Percentiles rank a stretch among this genome's conserved stretches.
Conservation (phyloP, 331 rosid genomes). For the Pyrus hybrid region DNA sequence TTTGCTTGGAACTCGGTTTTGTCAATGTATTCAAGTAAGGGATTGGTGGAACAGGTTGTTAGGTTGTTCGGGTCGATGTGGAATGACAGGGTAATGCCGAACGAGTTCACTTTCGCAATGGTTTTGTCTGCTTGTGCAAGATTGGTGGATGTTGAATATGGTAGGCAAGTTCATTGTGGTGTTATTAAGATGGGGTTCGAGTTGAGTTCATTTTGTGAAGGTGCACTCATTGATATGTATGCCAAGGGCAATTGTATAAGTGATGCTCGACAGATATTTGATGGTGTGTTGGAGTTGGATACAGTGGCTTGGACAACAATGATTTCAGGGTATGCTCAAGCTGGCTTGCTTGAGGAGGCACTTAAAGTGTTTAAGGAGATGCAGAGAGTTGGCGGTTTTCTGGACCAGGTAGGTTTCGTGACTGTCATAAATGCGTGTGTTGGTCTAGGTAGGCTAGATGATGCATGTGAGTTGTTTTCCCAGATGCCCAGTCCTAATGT, state of each 20-base stretch:
- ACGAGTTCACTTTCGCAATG: constrained; percentile 50
- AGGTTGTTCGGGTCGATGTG: constrained; percentile 28
- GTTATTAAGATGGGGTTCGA: constrained; percentile 41
- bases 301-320: constrained; percentile 61
- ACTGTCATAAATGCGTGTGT: constrained; percentile 60
- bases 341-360: constrained; percentile 47
- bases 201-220: constrained; percentile 33
- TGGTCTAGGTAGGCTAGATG: constrained; percentile 33
- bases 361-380: constrained; percentile 51
- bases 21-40: constrained; percentile 40
- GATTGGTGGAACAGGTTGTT: constrained; percentile 22
- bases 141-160: constrained; percentile 29
- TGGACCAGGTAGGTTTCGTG: constrained; percentile 54
- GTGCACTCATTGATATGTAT: constrained; percentile 58
- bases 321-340: constrained; percentile 55
- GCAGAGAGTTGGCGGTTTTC: constrained; percentile 29
- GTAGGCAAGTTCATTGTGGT: constrained; percentile 47
- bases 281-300: constrained; percentile 31
- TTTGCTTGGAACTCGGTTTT: constrained; percentile 61
- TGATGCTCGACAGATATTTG: constrained; percentile 45
- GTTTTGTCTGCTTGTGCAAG: constrained; percentile 55
- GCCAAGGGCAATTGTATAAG: constrained; percentile 42
- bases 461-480: constrained; percentile 50
- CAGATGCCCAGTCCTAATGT: constrained; percentile 44
- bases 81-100: constrained; percentile 29